Percentiles rank a stretch among this genome's conserved stretches.
Evolutionary conservation across 2,329 filamentous ascomycete species (phyloP).

Genomic region (Monosporascus cannonballus): DNA sequence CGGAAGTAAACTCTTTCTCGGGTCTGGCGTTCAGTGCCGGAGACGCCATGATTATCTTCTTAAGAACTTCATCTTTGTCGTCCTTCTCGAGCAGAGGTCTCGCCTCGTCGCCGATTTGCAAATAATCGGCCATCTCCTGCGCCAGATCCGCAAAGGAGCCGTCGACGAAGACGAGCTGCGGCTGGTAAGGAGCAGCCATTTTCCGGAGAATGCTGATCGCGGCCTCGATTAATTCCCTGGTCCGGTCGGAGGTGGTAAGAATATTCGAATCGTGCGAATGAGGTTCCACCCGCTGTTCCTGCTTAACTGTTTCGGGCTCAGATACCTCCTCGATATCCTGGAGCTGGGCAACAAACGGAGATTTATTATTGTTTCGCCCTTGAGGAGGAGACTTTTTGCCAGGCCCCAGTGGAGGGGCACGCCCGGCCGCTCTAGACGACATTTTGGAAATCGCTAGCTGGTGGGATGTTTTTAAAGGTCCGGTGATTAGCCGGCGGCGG

Average conservation of each 20-base stretch:
- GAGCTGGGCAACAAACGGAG: background rate
- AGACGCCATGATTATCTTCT: conserved; percentile 81
- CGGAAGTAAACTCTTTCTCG: conserved; percentile 93
- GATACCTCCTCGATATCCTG: background rate
- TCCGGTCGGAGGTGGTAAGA: background rate
- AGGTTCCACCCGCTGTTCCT: background rate
- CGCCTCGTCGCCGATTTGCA: conserved; percentile 77
- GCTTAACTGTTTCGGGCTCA: background rate
- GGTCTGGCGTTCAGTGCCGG: conserved; percentile 73
- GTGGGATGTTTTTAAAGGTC: background rate
- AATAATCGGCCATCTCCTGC: conserved; percentile 89
- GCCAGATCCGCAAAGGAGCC: conserved; percentile 89
- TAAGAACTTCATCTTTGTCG: conserved; percentile 80
- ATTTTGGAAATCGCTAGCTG: background rate
- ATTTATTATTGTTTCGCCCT: background rate
- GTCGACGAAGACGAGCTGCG: conserved; percentile 71
- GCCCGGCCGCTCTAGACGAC: background rate
- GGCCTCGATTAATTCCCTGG: background rate
- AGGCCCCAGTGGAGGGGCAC: background rate
- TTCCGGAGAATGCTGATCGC: background rate
- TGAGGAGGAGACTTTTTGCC: background rate
- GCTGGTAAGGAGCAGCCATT: conserved; percentile 35
- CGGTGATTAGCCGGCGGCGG: background rate
- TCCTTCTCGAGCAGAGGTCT: conserved; percentile 66
- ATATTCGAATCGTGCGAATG: background rate